Evolutionary conservation across 2,329 filamentous ascomycete genomes (phyloP), one percentile per base, ranked within the genome.

Genomic region (Pseudocercospora fijiensis): DNA sequence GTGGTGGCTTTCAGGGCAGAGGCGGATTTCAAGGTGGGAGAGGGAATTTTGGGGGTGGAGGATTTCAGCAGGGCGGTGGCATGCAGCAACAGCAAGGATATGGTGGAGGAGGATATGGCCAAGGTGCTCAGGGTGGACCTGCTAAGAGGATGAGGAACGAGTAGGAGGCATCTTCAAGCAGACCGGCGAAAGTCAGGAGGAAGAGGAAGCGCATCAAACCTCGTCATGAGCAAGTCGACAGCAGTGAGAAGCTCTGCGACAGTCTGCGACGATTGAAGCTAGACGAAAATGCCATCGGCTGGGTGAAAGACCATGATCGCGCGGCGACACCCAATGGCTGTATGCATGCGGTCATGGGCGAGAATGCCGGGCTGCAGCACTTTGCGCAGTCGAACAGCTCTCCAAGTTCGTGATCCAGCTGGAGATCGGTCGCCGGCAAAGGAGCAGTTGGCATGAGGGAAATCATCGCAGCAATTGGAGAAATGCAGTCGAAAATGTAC

Each of bases 1-100:
- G 30, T 84, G 85, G 83, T 30, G 83, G 82, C 71, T 86, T 67
- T 41, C 61, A 65, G 28, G 41, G 63, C 80, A 58, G 53, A 37
- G 58, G 57, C 28, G 67, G 16, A 11, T 49, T 49, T 24, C 41
- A 49, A 24, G 57, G 57, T 18, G 24, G 56, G 20, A 24, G 57
- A 13, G 57, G 51, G 13, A 53, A 60, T 4, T 60, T 64, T 30
- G 57, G 60, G 10, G 57, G 59, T 4, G 75, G 20, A 82, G 85
- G 82, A 78, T 78, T 60, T 30, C 62, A 79, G 78, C 58, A 82
- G 82, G 81, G 80, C 77, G 43, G 58, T 6, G 64, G 59, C 16
- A 55, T 60, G 22, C 58, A 77, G 73, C 58, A 77, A 73, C 49
- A 79, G 76, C 62, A 80, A 78, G 53, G 53, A 4, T 56, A 56